These are phyloP conservation scores for Trichosporon faecale DNA, from an alignment of 1,284 basidiomycete species.

Conservation along the genomic window DNA sequence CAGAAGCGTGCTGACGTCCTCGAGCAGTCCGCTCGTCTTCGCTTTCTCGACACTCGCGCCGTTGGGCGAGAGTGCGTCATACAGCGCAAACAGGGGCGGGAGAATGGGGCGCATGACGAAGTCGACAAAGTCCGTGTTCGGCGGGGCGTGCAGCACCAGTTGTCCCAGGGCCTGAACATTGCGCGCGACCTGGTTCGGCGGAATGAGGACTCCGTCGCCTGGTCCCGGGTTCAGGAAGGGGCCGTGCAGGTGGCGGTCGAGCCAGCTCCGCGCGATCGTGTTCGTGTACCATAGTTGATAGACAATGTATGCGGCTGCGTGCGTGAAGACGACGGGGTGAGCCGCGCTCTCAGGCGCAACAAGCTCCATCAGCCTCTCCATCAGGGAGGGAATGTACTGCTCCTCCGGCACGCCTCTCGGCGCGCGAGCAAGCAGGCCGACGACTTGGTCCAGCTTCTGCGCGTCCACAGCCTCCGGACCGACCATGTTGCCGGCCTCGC, in stretches of 20 bases:
- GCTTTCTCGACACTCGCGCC: conserved; percentile 44
- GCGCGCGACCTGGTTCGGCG: conserved; percentile 4
- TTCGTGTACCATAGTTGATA: conserved; percentile 30
- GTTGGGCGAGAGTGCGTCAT: conserved; percentile 57
- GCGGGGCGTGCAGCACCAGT: conserved; percentile 63
- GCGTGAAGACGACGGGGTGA: conserved; percentile 31
- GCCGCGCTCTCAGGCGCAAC: conserved; percentile 26
- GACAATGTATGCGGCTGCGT: conserved; percentile 37
- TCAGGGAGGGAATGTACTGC: conserved; percentile 34
- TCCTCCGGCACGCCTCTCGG: conserved; percentile 29
- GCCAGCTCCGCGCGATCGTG: conserved; percentile 45
- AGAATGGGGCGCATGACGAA: conserved; percentile 66
- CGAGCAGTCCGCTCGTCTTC: conserved; percentile 57
- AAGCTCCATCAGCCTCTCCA: conserved; percentile 30
- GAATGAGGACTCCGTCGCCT: background rate
- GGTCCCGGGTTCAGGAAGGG: conserved; percentile 31
- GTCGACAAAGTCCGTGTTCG: conserved; percentile 66
- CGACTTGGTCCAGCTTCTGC: conserved; percentile 40
- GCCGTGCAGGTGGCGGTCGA: conserved; percentile 52
- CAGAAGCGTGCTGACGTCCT: conserved; percentile 60
- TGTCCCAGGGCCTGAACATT: conserved; percentile 35
- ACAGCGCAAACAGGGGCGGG: conserved; percentile 64
- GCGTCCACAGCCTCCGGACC: conserved; percentile 32
- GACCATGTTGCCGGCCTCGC: conserved; percentile 33
- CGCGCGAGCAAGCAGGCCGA: conserved; percentile 34